These are phyloP conservation scores for Limonium bicolor DNA, from an alignment of 148 eudicot genomes.

Conservation along the genomic window DNA sequence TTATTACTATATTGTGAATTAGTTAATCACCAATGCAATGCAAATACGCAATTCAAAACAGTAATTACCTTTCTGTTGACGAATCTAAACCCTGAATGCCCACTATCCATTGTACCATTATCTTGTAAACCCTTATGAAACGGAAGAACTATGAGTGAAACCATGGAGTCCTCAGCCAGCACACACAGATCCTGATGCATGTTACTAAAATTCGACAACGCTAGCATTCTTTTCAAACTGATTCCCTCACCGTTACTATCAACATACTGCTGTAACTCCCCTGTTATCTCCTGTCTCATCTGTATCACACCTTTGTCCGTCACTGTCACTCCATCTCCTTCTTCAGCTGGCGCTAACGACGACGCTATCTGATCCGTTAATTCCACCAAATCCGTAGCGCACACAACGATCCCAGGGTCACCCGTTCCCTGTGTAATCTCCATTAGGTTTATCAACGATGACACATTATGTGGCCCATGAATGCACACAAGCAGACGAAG, in stretches of 20 bases:
- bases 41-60: background rate
- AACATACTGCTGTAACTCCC: conserved; percentile 21
- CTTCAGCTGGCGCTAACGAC: conserved; percentile 37
- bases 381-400: conserved; percentile 69
- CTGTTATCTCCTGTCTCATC: conserved; percentile 42
- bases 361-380: conserved; percentile 59
- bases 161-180: conserved; percentile 49
- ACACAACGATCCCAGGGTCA: conserved; percentile 69
- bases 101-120: conserved; percentile 29
- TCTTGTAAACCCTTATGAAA: conserved; percentile 40
- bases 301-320: conserved; percentile 35
- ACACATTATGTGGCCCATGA: conserved; percentile 48
- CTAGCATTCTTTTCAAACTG: conserved; percentile 35
- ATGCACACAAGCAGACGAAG: conserved; percentile 57
- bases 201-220: conserved; percentile 38
- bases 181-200: conserved; percentile 77
- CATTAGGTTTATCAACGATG: conserved; percentile 51
- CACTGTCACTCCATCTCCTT: conserved; percentile 29
- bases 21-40: background rate
- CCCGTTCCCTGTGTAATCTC: conserved; percentile 53
- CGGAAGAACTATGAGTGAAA: conserved; percentile 54
- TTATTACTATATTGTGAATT: background rate
- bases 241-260: conserved; percentile 35
- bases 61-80: conserved; percentile 72
- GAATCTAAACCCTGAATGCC: conserved; percentile 53